A percentile compares a stretch with the other conserved stretches of the same genome.
These are phyloP conservation scores for Ampelocalamus luodianensis DNA, from an alignment of 176 grass and related monocot genomes.

Conservation along the genomic window DNA sequence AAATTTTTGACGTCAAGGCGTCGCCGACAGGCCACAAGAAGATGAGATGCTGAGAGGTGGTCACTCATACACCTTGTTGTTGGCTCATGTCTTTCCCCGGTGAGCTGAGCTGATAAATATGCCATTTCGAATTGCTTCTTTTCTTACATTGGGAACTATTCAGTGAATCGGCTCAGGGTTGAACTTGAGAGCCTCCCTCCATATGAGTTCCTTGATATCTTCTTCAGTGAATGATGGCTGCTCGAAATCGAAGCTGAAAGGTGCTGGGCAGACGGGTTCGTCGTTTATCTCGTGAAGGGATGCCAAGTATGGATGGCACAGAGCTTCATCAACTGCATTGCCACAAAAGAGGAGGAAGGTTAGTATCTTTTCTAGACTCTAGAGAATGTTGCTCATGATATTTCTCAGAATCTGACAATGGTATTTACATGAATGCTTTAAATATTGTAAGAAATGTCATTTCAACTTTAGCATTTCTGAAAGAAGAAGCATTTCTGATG, in stretches of 20 bases:
- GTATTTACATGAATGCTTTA: not conserved
- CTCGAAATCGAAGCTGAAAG: slow-evolving; percentile 96
- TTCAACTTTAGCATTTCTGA: not conserved
- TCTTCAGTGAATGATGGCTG: slow-evolving; percentile 93
- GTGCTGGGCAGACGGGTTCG: slow-evolving; percentile 75
- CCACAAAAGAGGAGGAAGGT: slow-evolving; percentile 13
- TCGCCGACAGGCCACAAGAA: slow-evolving; percentile 19
- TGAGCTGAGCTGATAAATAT: slow-evolving; percentile 19
- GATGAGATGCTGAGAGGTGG: slow-evolving; percentile 36
- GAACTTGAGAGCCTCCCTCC: slow-evolving; percentile 93
- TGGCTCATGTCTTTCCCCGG: slow-evolving; percentile 21
- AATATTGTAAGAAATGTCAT: not conserved
- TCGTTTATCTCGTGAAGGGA: slow-evolving; percentile 87
- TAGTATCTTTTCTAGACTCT: slow-evolving; percentile 1
- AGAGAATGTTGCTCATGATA: not conserved
- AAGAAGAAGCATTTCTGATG: not conserved
- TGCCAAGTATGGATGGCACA: slow-evolving; percentile 85
- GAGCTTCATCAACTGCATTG: slow-evolving; percentile 77
- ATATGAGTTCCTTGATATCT: slow-evolving; percentile 96
- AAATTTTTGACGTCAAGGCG: slow-evolving; percentile 5
- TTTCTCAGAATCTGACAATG: not conserved
- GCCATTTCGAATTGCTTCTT: not conserved
- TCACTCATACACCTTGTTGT: slow-evolving; percentile 28
- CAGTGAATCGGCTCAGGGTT: slow-evolving; percentile 81
- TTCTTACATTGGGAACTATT: slow-evolving; percentile 4